Percentiles rank a stretch among this genome's conserved stretches.
Evolutionary conservation across 306 rosid species (phyloP).

Genomic region (Rosa multiflora): DNA sequence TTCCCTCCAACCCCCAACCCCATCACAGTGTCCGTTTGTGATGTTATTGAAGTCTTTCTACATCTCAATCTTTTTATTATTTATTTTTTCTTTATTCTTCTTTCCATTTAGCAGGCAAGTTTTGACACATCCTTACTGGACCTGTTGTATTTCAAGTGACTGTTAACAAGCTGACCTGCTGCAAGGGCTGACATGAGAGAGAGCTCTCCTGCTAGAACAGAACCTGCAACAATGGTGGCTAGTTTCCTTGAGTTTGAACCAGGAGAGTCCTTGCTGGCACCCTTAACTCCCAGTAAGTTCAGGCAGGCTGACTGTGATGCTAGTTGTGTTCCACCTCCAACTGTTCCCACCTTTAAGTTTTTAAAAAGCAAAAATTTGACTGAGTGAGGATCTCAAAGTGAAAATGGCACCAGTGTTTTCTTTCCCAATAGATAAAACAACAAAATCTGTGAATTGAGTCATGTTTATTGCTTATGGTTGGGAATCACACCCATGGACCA

Average conservation of each 20-base stretch:
- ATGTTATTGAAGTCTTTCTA: neutral
- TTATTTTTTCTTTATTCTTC: no score
- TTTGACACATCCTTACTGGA: constrained; percentile 24
- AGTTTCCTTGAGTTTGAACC: constrained; percentile 30
- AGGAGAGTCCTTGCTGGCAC: constrained; percentile 28
- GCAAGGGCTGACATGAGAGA: constrained; percentile 34
- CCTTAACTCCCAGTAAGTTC: constrained; percentile 27
- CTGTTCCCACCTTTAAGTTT: constrained; percentile 29
- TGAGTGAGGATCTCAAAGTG: neutral
- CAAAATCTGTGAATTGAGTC: constrained; percentile 4
- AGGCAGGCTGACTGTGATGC: constrained; percentile 33
- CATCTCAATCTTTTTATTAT: neutral
- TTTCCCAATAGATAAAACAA: constrained; percentile 7
- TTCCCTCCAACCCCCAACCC: neutral
- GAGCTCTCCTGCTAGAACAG: constrained; percentile 30
- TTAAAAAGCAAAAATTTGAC: neutral
- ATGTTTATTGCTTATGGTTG: neutral
- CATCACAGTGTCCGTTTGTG: neutral
- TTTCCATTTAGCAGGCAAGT: constrained; percentile 4
- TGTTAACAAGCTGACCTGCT: constrained; percentile 28
- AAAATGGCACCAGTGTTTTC: neutral
- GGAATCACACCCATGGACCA: neutral
- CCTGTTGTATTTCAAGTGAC: constrained; percentile 36
- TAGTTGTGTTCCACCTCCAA: constrained; percentile 37
- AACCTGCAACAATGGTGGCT: constrained; percentile 31